Percentiles rank a stretch among this genome's conserved stretches.
These are phyloP conservation scores for Boletus rufocinnamomeus DNA, from an alignment of 768 basidiomycete genomes.

Conservation along the genomic window DNA sequence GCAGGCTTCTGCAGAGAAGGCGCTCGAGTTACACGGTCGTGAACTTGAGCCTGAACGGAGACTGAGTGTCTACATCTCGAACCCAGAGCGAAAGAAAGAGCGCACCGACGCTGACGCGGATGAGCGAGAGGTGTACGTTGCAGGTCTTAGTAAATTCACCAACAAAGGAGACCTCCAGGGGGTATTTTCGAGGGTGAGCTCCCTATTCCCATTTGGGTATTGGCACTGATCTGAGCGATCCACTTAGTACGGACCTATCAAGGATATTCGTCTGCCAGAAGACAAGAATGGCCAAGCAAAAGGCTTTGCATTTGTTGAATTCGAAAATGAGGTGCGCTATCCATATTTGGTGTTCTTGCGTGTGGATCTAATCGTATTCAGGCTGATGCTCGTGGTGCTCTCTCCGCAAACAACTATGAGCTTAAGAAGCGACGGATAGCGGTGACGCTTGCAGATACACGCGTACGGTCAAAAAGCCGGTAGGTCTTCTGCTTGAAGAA, in stretches of 20 bases:
- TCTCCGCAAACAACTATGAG: conserved; percentile 83
- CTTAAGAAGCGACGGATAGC: conserved; percentile 88
- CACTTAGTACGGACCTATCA: conserved; percentile 75
- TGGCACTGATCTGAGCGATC: conserved; percentile 7
- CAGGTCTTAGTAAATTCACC: conserved; percentile 78
- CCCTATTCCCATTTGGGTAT: not conserved
- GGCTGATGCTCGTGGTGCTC: conserved; percentile 69
- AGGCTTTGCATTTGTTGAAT: conserved; percentile 94
- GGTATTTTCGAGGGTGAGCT: conserved; percentile 72
- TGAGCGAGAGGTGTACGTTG: conserved; percentile 84
- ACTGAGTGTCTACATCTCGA: conserved; percentile 82
- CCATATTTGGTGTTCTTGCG: not conserved
- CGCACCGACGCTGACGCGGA: conserved; percentile 88
- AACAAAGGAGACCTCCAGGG: conserved; percentile 76
- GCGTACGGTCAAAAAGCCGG: conserved; percentile 56
- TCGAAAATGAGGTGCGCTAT: conserved; percentile 66
- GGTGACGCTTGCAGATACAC: conserved; percentile 82
- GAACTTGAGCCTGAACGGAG: conserved; percentile 70
- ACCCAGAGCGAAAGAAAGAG: conserved; percentile 86
- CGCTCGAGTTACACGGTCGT: conserved; percentile 76
- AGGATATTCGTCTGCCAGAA: conserved; percentile 75
- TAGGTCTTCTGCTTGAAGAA: conserved; percentile 31
- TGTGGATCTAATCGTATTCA: conserved; percentile 31
- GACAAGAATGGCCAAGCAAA: conserved; percentile 71
- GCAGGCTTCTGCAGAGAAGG: conserved; percentile 67